Conservation (phyloP, 805 yeast species). For the Candida railenensis region DNA sequence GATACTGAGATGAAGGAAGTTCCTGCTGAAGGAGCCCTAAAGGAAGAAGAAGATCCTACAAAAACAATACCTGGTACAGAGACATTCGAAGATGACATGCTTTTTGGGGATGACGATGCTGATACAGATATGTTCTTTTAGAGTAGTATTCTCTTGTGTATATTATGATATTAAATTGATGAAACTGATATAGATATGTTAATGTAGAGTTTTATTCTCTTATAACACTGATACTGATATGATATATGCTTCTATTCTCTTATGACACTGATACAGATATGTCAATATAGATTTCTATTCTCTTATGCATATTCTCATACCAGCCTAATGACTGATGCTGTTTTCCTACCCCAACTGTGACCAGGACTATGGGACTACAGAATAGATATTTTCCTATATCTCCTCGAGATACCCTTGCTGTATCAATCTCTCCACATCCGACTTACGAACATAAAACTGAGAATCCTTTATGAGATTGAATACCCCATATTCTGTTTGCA, state of each 20-base stretch:
- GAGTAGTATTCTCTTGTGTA: background rate
- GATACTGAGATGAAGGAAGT: background rate
- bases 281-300: no score
- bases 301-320: no score
- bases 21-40: background rate
- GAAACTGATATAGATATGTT: no score
- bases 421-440: conserved; percentile 89
- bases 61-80: background rate
- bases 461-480: conserved; percentile 90
- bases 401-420: conserved; percentile 92
- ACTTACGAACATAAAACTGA: conserved; percentile 89
- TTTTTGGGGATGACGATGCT: conserved; percentile 3
- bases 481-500: conserved; percentile 95
- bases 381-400: conserved; percentile 23
- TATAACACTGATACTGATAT: no score
- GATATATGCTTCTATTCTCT: no score
- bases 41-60: background rate
- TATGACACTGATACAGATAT: no score
- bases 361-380: no score
- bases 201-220: no score
- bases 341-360: no score
- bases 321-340: no score
- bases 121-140: conserved; percentile 9
- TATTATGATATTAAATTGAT: no score
- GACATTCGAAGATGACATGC: background rate